These are phyloP conservation scores for Ziziphus jujuba DNA, from an alignment of 306 rosid species.

Conservation along the genomic window DNA sequence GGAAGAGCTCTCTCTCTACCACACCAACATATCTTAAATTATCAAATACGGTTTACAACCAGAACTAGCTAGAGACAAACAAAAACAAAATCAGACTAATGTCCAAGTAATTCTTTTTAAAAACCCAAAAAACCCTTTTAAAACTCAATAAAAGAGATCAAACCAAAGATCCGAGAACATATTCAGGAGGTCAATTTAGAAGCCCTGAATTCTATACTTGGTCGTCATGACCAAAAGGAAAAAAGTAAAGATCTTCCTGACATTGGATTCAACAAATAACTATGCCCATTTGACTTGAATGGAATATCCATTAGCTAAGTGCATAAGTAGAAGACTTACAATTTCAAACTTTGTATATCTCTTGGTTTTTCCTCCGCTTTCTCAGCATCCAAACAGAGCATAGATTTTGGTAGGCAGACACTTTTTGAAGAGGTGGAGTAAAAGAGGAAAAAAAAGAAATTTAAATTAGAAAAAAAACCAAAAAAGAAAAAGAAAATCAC, in stretches of 20 bases:
- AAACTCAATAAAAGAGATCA: conserved; percentile 15
- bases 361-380: conserved; percentile 12
- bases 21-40: not conserved
- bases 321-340: not conserved
- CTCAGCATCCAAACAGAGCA: conserved; percentile 24
- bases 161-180: not conserved
- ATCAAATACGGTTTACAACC: not conserved
- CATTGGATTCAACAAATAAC: not conserved
- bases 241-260: not conserved
- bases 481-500: conserved; percentile 25
- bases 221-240: not conserved
- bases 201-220: not conserved
- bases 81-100: no score
- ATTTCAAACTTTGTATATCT: not conserved
- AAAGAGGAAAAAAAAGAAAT: no score
- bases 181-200: conserved; percentile 1
- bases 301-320: not conserved
- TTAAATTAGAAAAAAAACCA: no score
- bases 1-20: not conserved
- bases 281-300: conserved; percentile 4
- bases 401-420: conserved; percentile 13
- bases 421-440: not conserved
- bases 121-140: not conserved
- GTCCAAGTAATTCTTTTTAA: no score
- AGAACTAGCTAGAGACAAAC: no score